Percentiles rank a stretch among this genome's conserved stretches.
Evolutionary conservation across 106 monocot species (phyloP).

Genomic region (Phalaenopsis equestris): DNA sequence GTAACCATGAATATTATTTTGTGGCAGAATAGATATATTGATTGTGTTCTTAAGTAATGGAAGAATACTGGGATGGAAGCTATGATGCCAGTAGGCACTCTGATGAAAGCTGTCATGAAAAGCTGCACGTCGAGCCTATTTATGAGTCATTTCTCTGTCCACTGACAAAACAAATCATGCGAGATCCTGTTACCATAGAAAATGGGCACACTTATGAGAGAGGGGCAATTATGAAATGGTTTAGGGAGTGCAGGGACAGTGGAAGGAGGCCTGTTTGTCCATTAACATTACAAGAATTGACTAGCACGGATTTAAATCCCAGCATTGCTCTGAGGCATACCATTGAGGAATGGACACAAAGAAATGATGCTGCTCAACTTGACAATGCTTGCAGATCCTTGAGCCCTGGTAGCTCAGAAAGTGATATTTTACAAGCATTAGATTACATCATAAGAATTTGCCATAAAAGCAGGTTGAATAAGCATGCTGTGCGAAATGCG

Average conservation of each 20-base stretch:
- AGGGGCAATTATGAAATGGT: conserved; percentile 81
- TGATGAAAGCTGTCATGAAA: conserved; percentile 48
- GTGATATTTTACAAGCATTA: conserved; percentile 51
- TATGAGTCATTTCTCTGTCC: conserved; percentile 87
- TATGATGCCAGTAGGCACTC: conserved; percentile 37
- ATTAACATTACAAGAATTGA: conserved; percentile 50
- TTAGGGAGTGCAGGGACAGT: conserved; percentile 58
- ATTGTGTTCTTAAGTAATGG: conserved; percentile 30
- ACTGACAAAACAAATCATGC: conserved; percentile 78
- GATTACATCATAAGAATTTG: conserved; percentile 45
- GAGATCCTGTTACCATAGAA: conserved; percentile 73
- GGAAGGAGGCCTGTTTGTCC: conserved; percentile 61
- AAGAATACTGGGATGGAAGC: conserved; percentile 33
- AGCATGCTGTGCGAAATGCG: conserved; percentile 41
- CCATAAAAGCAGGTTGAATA: conserved; percentile 51
- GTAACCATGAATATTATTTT: not conserved
- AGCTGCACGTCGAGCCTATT: conserved; percentile 51
- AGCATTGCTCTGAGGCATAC: conserved; percentile 78
- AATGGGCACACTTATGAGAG: conserved; percentile 80
- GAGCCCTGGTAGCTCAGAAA: conserved; percentile 49
- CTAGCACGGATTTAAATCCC: conserved; percentile 54
- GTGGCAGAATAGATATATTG: not conserved
- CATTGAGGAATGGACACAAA: conserved; percentile 83
- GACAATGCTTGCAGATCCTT: conserved; percentile 55
- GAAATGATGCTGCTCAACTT: conserved; percentile 76